Conservation (phyloP, 257 asterid species). For the Marsdenia floribunda region DNA sequence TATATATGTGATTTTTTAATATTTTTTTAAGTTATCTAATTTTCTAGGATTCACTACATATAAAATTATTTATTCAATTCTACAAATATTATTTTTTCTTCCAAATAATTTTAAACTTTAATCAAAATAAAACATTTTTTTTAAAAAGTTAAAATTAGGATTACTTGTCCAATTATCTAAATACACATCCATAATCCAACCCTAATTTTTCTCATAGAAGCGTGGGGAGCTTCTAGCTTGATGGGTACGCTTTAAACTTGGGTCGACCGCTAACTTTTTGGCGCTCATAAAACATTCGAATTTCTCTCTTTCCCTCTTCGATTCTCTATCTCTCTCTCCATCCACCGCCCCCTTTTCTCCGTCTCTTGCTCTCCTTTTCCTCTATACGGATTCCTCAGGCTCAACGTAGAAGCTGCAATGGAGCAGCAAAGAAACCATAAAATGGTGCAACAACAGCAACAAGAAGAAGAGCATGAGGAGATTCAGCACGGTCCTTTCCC, state of each 20-base stretch:
- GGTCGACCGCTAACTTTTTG: conserved; percentile 8
- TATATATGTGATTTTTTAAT: no score
- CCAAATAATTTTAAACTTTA: no score
- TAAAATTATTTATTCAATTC: no score
- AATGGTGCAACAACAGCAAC: conserved; percentile 35
- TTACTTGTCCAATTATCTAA: no score
- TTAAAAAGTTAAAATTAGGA: no score
- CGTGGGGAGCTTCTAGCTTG: conserved; percentile 6
- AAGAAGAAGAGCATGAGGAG: conserved; percentile 58
- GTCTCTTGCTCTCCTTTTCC: no score
- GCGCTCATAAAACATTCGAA: conserved; percentile 27
- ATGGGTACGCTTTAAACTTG: conserved; percentile 5
- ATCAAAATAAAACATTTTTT: no score
- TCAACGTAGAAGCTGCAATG: conserved; percentile 29
- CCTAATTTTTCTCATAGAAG: neutral
- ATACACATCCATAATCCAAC: neutral
- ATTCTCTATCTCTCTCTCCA: no score
- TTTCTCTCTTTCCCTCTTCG: conserved; percentile 1
- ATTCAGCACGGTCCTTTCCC: conserved; percentile 79
- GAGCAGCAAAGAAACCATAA: conserved; percentile 70
- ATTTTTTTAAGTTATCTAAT: no score
- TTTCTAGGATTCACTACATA: no score
- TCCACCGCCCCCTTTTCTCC: neutral
- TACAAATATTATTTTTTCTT: no score
- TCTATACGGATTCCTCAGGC: neutral